Evolutionary conservation across 805 yeast species (phyloP).

Genomic region (Myxozyma vanderwaltii): DNA sequence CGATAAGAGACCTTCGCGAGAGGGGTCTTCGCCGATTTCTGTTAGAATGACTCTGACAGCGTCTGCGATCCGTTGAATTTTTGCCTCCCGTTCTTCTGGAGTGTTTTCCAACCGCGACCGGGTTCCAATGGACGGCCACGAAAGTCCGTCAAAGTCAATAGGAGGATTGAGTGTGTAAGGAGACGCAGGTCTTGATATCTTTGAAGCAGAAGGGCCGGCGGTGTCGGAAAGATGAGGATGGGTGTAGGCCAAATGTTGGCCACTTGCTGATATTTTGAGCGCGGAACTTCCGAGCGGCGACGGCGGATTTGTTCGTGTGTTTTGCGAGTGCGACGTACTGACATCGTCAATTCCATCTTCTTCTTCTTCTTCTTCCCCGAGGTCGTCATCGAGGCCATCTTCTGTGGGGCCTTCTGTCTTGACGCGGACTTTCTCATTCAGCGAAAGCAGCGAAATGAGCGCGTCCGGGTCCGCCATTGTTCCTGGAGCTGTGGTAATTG

Average conservation of each 20-base stretch:
- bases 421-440: conserved; percentile 16
- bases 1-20: conserved; percentile 84
- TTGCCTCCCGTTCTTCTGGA: conserved; percentile 60
- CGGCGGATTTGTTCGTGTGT: conserved; percentile 8
- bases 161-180: conserved; percentile 85
- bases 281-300: conserved; percentile 11
- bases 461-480: conserved; percentile 21
- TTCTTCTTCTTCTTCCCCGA: conserved; percentile 20
- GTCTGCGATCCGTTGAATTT: conserved; percentile 76
- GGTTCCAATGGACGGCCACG: conserved; percentile 94
- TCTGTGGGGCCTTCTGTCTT: conserved; percentile 16
- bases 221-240: conserved; percentile 5
- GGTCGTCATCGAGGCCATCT: conserved; percentile 22
- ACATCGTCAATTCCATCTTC: conserved; percentile 13
- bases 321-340: conserved; percentile 4
- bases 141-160: conserved; percentile 83
- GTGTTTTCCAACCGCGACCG: conserved; percentile 70
- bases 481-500: conserved; percentile 3
- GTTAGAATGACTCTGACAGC: conserved; percentile 73
- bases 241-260: conserved; percentile 9
- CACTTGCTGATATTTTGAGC: not conserved
- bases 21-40: conserved; percentile 89
- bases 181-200: conserved; percentile 75
- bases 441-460: conserved; percentile 20
- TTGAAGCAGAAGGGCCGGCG: conserved; percentile 22